Percentiles rank a stretch among this genome's conserved stretches.
phyloP scores from a whole-genome alignment of 805 yeast genomes.

The Ogataea saltuana region DNA sequence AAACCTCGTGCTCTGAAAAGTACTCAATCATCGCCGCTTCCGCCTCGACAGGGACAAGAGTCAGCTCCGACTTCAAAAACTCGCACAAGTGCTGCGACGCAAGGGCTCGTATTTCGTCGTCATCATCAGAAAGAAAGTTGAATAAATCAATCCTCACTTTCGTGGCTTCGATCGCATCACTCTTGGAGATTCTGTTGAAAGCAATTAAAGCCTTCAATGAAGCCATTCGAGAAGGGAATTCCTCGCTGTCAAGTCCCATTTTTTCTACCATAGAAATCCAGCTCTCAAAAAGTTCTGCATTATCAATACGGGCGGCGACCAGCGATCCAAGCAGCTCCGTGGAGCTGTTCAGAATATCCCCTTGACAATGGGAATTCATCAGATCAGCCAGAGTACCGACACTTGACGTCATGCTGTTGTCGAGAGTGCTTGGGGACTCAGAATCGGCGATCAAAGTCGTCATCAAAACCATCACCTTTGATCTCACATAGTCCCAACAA shows the following conservation, averaged over 20 bases:
- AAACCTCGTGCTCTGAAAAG: conserved; percentile 10
- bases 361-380: conserved; percentile 31
- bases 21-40: conserved; percentile 30
- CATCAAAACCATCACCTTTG: conserved; percentile 41
- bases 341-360: conserved; percentile 50
- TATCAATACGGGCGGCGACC: conserved; percentile 22
- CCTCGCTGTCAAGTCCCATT: conserved; percentile 43
- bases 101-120: conserved; percentile 51
- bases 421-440: background rate
- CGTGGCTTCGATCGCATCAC: conserved; percentile 4
- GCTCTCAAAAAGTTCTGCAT: conserved; percentile 18
- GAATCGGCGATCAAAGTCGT: conserved; percentile 23
- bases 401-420: conserved; percentile 20
- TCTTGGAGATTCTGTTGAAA: conserved; percentile 23
- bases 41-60: conserved; percentile 36
- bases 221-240: conserved; percentile 47
- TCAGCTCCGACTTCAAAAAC: conserved; percentile 26
- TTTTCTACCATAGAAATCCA: conserved; percentile 34
- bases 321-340: conserved; percentile 54
- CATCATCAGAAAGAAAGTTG: conserved; percentile 62
- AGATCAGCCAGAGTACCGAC: conserved; percentile 34
- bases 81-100: conserved; percentile 46
- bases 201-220: conserved; percentile 45
- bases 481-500: conserved; percentile 47
- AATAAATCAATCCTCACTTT: conserved; percentile 30